These are phyloP conservation scores for Alopecurus myosuroides DNA, from an alignment of 176 grass and related monocot genomes.

Conservation along the genomic window DNA sequence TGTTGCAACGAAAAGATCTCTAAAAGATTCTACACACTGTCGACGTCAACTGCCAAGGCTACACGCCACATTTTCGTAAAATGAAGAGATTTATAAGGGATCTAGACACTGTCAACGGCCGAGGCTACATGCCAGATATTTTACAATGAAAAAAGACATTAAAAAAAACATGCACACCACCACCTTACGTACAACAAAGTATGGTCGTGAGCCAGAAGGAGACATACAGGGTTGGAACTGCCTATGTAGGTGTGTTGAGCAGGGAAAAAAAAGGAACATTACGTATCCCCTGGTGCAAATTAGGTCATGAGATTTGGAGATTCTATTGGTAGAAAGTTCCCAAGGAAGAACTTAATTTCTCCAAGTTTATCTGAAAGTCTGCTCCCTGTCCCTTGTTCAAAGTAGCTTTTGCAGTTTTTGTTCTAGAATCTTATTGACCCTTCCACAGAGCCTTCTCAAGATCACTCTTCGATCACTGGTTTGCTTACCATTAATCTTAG, in stretches of 20 bases:
- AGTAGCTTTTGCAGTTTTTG: not conserved
- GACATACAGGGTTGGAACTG: constrained; percentile 25
- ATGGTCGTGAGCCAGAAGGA: not conserved
- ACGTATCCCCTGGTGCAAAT: constrained; percentile 15
- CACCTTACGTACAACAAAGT: no score
- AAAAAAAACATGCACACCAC: no score
- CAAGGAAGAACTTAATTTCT: constrained; percentile 21
- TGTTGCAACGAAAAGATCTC: no score
- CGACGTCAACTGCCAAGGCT: no score
- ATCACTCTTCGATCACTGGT: no score
- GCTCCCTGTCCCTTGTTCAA: not conserved
- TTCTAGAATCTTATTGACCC: not conserved
- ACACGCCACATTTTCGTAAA: no score
- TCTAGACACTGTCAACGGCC: no score
- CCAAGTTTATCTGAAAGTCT: not conserved
- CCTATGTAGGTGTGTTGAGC: constrained; percentile 3
- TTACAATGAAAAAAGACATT: no score
- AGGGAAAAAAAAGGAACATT: not conserved
- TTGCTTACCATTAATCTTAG: not conserved
- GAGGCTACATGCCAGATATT: no score
- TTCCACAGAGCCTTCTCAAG: not conserved
- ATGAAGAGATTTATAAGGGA: no score
- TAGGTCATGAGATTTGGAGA: not conserved
- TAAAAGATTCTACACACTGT: no score
- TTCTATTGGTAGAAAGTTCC: not conserved